Percentiles rank a stretch among this genome's conserved stretches.
Conservation (phyloP, 1,284 basidiomycete genomes). For the Clitocybe nebularis region DNA sequence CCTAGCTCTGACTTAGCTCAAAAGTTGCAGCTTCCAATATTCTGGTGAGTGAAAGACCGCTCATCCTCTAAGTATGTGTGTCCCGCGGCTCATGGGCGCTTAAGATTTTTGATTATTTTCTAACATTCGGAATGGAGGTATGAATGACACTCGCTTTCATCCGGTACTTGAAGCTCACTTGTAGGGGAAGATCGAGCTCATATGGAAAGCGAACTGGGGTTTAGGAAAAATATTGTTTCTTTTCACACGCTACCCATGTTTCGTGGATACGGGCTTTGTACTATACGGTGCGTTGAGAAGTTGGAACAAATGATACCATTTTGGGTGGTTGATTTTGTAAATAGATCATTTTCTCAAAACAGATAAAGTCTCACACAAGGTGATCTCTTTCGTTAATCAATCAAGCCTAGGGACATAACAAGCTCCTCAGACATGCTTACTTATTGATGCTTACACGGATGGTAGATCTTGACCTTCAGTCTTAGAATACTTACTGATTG, state of each 20-base stretch:
- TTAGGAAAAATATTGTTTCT: neutral
- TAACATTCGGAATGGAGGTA: too few species aligned
- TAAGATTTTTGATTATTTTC: too few species aligned
- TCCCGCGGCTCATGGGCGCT: too few species aligned
- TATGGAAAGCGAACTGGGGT: neutral
- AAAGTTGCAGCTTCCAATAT: too few species aligned
- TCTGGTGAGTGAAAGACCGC: too few species aligned
- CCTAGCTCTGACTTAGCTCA: too few species aligned
- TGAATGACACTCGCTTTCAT: too few species aligned
- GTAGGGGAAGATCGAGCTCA: neutral
- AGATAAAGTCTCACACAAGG: neutral
- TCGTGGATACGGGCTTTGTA: neutral
- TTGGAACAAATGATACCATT: neutral
- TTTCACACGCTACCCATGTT: neutral
- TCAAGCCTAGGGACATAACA: neutral
- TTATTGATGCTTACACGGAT: neutral
- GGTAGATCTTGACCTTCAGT: too few species aligned
- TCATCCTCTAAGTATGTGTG: too few species aligned
- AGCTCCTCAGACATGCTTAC: neutral
- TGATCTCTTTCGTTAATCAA: neutral
- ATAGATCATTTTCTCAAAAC: neutral
- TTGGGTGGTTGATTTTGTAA: neutral
- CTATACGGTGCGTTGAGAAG: neutral
- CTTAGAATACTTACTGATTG: neutral
- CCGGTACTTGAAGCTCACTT: too few species aligned